phyloP scores from a whole-genome alignment of 1,284 basidiomycete genomes.

The Boletus semigastroideus region DNA sequence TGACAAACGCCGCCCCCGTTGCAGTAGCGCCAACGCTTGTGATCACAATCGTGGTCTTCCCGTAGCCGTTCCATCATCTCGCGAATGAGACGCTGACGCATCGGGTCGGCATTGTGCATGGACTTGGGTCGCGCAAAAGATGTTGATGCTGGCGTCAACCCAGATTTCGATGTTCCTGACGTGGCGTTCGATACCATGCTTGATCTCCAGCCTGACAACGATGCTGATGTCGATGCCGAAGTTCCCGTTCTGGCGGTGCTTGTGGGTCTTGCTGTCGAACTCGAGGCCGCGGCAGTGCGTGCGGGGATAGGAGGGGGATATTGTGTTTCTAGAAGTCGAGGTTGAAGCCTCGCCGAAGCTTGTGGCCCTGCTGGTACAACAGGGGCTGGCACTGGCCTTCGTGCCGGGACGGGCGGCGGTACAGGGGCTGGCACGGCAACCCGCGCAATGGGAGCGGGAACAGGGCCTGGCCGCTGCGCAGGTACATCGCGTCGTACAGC shows the following conservation, averaged over 20 bases:
- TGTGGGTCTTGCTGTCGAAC: background rate
- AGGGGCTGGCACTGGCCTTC: background rate
- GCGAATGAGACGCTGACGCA: conserved; percentile 25
- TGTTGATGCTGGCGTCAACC: background rate
- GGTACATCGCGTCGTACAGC: conserved; percentile 14
- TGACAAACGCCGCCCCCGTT: conserved; percentile 34
- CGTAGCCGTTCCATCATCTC: conserved; percentile 37
- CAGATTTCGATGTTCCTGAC: too few species aligned
- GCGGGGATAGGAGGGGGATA: background rate
- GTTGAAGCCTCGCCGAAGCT: background rate
- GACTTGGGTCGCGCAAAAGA: background rate
- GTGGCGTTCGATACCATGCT: too few species aligned
- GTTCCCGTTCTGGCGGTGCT: background rate
- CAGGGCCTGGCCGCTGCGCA: background rate
- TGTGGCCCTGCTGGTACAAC: background rate
- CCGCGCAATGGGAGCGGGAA: background rate
- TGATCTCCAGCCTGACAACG: background rate
- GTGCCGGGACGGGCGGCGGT: background rate
- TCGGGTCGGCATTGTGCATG: background rate
- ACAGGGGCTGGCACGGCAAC: background rate
- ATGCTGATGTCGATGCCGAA: background rate
- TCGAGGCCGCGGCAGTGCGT: background rate
- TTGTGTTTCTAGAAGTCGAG: background rate
- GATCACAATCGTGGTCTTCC: conserved; percentile 39
- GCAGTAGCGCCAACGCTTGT: conserved; percentile 31